Evolutionary conservation across 306 rosid genomes (phyloP).

Genomic region (Gastrolobium bilobum): DNA sequence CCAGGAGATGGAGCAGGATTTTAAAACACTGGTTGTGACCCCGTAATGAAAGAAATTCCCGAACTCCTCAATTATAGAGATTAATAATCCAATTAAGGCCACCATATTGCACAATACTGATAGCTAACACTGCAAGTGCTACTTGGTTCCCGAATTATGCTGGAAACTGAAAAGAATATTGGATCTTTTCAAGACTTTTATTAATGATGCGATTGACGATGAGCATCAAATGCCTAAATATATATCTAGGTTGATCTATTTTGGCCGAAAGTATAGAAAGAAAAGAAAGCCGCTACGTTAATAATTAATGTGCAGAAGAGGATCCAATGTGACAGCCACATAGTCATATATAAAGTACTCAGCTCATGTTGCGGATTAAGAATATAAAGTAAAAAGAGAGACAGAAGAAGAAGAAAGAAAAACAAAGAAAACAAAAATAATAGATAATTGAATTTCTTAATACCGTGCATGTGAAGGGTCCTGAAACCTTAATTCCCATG

Average conservation of each 20-base stretch:
- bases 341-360: slow-evolving; percentile 23
- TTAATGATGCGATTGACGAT: slow-evolving; percentile 50
- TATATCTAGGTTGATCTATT: slow-evolving; percentile 34
- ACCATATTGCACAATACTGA: background rate
- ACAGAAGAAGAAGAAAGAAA: background rate
- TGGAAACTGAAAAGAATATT: background rate
- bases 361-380: background rate
- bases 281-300: slow-evolving; percentile 31
- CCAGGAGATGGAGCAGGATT: too few relatives aligned
- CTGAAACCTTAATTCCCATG: slow-evolving; percentile 54
- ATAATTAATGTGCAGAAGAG: slow-evolving; percentile 39
- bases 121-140: slow-evolving; percentile 17
- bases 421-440: background rate
- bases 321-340: slow-evolving; percentile 55
- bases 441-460: background rate
- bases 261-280: slow-evolving; percentile 39
- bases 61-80: slow-evolving; percentile 22
- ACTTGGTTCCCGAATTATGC: slow-evolving; percentile 30
- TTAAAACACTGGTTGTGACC: too few relatives aligned
- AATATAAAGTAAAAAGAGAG: background rate
- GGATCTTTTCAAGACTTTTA: slow-evolving; percentile 4
- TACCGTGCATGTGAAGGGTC: slow-evolving; percentile 48
- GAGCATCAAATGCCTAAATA: slow-evolving; percentile 35
- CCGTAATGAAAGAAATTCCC: slow-evolving; percentile 40
- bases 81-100: slow-evolving; percentile 40